Evolutionary conservation across 163 green algal species (phyloP).

Genomic region (Scenedesmus sp.): DNA sequence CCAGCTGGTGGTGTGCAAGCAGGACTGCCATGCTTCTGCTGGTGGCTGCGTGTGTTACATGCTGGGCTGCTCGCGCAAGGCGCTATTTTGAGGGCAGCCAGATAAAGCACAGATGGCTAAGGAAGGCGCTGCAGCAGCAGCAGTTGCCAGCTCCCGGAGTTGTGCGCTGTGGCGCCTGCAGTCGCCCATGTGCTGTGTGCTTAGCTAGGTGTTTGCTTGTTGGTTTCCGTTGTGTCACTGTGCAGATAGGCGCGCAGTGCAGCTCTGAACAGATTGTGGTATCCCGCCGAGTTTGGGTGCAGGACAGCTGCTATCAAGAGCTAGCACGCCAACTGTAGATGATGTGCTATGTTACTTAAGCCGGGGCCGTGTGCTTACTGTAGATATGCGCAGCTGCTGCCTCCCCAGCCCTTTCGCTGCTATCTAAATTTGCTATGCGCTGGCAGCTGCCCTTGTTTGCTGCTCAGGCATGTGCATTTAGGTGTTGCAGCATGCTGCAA

Average conservation of each 20-base stretch:
- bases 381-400: background rate
- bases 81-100: background rate
- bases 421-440: background rate
- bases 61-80: background rate
- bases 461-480: background rate
- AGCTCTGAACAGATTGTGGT: background rate
- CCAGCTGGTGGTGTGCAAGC: background rate
- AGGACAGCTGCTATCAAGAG: background rate
- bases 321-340: background rate
- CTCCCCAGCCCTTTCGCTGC: background rate
- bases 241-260: background rate
- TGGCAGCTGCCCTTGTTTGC: constrained; percentile 13
- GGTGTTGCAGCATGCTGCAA: background rate
- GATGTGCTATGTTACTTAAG: background rate
- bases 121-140: background rate
- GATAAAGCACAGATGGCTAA: constrained; percentile 6
- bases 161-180: background rate
- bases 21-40: background rate
- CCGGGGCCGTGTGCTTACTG: background rate
- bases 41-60: background rate
- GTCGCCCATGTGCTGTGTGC: background rate
- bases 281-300: background rate
- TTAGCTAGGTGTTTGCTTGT: background rate
- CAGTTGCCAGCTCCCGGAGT: background rate
- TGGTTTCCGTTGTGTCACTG: too few species aligned